These are phyloP conservation scores for Boletus sp. DNA, from an alignment of 768 basidiomycete species.

Conservation along the genomic window DNA sequence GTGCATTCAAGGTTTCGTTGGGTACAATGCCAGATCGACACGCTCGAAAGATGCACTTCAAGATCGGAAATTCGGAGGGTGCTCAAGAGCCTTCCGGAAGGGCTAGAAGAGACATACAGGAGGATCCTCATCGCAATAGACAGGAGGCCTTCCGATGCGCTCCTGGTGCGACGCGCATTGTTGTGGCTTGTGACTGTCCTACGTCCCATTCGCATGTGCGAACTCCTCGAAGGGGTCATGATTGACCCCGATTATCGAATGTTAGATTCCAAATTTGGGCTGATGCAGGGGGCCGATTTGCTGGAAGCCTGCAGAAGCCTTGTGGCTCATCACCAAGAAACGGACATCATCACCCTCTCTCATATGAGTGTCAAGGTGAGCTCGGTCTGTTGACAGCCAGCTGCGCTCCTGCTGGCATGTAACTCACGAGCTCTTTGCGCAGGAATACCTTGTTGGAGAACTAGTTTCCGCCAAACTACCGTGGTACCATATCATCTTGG, in stretches of 20 bases:
- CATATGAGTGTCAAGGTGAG: constrained; percentile 22
- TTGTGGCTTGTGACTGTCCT: constrained; percentile 12
- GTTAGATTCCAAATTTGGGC: neutral
- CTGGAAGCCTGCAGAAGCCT: constrained; percentile 7
- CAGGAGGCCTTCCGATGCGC: neutral
- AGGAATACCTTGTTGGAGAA: constrained; percentile 17
- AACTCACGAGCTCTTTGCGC: neutral
- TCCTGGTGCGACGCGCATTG: constrained; percentile 4
- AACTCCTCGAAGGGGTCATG: constrained; percentile 9
- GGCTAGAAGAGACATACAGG: constrained; percentile 22
- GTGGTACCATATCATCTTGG: constrained; percentile 5
- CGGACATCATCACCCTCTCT: constrained; percentile 7
- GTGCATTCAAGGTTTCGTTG: constrained; percentile 10
- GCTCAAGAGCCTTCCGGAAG: constrained; percentile 8
- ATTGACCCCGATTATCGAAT: neutral
- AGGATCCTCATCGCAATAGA: constrained; percentile 18
- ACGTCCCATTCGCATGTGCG: constrained; percentile 6
- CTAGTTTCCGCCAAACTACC: neutral
- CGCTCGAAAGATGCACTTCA: neutral
- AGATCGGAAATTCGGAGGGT: neutral
- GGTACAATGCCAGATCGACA: constrained; percentile 19
- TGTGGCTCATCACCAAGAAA: constrained; percentile 8
- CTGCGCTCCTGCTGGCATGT: neutral
- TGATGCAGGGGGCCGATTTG: neutral
- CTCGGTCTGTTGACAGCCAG: too few species aligned